These are phyloP conservation scores for Pterulicium gracile DNA, from an alignment of 1,284 basidiomycete species.

Conservation along the genomic window DNA sequence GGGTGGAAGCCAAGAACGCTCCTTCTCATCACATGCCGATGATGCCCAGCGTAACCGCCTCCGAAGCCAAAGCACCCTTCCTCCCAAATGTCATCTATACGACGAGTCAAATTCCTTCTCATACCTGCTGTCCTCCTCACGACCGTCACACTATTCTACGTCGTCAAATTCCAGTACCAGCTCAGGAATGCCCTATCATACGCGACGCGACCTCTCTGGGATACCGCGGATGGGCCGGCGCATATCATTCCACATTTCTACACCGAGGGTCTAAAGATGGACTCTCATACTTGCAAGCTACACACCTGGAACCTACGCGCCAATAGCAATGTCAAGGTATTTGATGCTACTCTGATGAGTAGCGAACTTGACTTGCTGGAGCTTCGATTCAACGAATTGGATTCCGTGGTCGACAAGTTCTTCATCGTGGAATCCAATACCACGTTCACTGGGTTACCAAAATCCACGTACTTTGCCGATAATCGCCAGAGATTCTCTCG, in stretches of 20 bases:
- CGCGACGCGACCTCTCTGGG: constrained; percentile 57
- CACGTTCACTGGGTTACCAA: constrained; percentile 52
- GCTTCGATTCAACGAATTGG: constrained; percentile 56
- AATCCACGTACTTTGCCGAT: constrained; percentile 39
- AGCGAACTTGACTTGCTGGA: constrained; percentile 63
- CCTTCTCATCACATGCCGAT: not conserved
- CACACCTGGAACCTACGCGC: constrained; percentile 42
- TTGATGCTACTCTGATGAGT: constrained; percentile 52
- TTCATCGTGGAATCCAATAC: constrained; percentile 57
- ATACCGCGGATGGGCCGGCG: constrained; percentile 37
- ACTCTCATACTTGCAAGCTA: constrained; percentile 34
- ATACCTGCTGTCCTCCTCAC: not conserved
- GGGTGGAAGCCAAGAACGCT: not conserved
- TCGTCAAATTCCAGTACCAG: not conserved
- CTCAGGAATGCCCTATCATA: constrained; percentile 35
- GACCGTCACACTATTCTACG: not conserved
- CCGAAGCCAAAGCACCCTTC: no score
- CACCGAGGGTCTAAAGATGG: constrained; percentile 37
- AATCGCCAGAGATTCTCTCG: constrained; percentile 37
- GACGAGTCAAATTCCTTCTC: not conserved
- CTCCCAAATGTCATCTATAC: not conserved
- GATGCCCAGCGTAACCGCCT: not conserved
- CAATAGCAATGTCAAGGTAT: constrained; percentile 21
- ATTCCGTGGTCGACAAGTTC: constrained; percentile 49
- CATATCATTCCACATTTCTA: constrained; percentile 43